Evolutionary conservation across 805 yeast genomes (phyloP).

Genomic region (Candida sithepensis): DNA sequence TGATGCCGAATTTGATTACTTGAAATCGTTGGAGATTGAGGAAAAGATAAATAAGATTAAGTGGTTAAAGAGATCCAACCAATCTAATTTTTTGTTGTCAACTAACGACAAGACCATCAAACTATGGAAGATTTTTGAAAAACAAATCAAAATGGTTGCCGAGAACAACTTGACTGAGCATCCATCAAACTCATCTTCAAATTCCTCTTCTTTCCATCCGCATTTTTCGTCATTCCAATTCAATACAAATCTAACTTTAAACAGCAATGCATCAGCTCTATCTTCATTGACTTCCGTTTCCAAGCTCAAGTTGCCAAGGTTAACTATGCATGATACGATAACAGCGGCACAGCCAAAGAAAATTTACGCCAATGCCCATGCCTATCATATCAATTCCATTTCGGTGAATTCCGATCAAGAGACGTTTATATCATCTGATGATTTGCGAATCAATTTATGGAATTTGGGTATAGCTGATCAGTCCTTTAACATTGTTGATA

Average conservation of each 20-base stretch:
- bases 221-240: slow-evolving; percentile 27
- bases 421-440: slow-evolving; percentile 90
- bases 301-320: slow-evolving; percentile 72
- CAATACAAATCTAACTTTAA: slow-evolving; percentile 18
- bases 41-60: slow-evolving; percentile 97
- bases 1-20: slow-evolving; percentile 97
- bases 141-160: slow-evolving; percentile 84
- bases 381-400: slow-evolving; percentile 95
- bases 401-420: slow-evolving; percentile 94
- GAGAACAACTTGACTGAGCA: slow-evolving; percentile 76
- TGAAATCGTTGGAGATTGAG: slow-evolving; percentile 93
- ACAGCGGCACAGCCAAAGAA: slow-evolving; percentile 92
- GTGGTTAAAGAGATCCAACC: slow-evolving; percentile 88
- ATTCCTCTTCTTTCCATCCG: slow-evolving; percentile 13
- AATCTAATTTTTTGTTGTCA: slow-evolving; percentile 83
- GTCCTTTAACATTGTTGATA: slow-evolving; percentile 94
- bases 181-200: slow-evolving; percentile 1
- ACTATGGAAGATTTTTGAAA: slow-evolving; percentile 93
- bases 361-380: slow-evolving; percentile 93
- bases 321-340: slow-evolving; percentile 91
- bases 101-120: slow-evolving; percentile 98
- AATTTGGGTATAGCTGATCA: slow-evolving; percentile 91
- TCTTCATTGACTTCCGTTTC: slow-evolving; percentile 24
- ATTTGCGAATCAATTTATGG: slow-evolving; percentile 93
- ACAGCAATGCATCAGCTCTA: slow-evolving; percentile 1